Conservation (phyloP, 148 eudicot species). For the Polygonum maritimum region DNA sequence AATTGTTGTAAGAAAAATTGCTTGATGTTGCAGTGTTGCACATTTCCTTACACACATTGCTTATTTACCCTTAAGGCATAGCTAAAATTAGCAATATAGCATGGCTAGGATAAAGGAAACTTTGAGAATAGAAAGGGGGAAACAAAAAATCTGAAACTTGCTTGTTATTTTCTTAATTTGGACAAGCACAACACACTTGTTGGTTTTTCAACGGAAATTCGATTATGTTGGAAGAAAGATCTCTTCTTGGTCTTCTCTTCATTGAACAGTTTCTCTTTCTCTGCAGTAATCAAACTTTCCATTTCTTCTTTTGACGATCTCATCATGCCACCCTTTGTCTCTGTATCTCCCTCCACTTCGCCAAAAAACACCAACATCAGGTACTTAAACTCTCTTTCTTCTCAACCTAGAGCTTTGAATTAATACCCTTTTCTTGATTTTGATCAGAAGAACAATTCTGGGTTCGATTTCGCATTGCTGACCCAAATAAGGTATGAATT, state of each 20-base stretch:
- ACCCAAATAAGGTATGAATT: not conserved
- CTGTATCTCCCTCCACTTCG: not conserved
- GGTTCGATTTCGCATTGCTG: not conserved
- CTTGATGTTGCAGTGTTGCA: not conserved
- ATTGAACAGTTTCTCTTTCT: not conserved
- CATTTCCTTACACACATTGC: not conserved
- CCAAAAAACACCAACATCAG: not conserved
- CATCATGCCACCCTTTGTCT: slow-evolving; percentile 3
- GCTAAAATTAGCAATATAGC: not conserved
- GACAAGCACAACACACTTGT: not conserved
- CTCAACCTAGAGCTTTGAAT: not conserved
- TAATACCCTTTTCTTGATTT: not conserved
- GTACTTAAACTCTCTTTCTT: not conserved
- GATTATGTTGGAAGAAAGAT: slow-evolving; percentile 9
- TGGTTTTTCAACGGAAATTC: slow-evolving; percentile 9
- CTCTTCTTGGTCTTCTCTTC: slow-evolving; percentile 4
- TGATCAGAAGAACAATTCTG: not conserved
- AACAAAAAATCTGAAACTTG: not conserved
- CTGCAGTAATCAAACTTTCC: slow-evolving; percentile 5
- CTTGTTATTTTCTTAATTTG: not conserved
- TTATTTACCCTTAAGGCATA: not conserved
- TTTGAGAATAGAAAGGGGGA: not conserved
- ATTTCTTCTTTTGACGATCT: not conserved
- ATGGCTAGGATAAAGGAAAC: not conserved
- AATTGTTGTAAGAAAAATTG: not conserved